These are phyloP conservation scores for Camelina hispida DNA, from an alignment of 345 rosid genomes.

Conservation along the genomic window DNA sequence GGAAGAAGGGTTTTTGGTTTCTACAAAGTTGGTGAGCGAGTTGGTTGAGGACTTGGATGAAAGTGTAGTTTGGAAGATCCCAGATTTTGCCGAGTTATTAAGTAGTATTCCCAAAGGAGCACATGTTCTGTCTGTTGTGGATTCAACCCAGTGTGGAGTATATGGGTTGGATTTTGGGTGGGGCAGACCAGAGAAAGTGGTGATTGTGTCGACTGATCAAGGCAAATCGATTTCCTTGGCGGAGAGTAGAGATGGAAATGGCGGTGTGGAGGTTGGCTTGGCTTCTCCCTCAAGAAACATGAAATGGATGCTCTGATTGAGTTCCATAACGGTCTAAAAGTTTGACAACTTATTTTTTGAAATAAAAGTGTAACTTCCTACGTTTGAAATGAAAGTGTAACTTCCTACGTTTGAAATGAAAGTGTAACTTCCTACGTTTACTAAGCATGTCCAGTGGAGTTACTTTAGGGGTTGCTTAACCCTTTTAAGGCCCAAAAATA, in stretches of 20 bases:
- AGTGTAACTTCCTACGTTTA: too few species aligned
- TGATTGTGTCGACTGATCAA: conserved; percentile 28
- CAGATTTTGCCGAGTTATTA: background rate
- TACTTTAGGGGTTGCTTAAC: too few species aligned
- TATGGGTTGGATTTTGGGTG: conserved; percentile 42
- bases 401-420: too few species aligned
- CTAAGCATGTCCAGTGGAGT: too few species aligned
- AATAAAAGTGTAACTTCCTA: too few species aligned
- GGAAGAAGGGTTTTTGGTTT: background rate
- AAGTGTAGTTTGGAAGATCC: background rate
- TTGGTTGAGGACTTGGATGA: conserved; percentile 3
- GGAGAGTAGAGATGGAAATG: conserved; percentile 37
- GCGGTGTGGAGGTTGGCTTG: conserved; percentile 48
- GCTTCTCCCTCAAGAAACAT: conserved; percentile 38
- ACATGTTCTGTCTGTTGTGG: conserved; percentile 26
- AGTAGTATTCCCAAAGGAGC: background rate
- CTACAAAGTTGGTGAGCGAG: conserved; percentile 24
- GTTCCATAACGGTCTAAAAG: background rate
- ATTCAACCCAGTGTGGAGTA: conserved; percentile 42
- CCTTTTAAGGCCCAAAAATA: too few species aligned
- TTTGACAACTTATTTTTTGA: too few species aligned
- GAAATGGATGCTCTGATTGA: conserved; percentile 29
- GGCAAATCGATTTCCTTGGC: conserved; percentile 30
- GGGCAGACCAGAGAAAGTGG: conserved; percentile 36
- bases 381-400: too few species aligned